A percentile compares a stretch with the other conserved stretches of the same genome.
phyloP scores from a whole-genome alignment of 2,329 filamentous ascomycete species.

The Penicillium decumbens region DNA sequence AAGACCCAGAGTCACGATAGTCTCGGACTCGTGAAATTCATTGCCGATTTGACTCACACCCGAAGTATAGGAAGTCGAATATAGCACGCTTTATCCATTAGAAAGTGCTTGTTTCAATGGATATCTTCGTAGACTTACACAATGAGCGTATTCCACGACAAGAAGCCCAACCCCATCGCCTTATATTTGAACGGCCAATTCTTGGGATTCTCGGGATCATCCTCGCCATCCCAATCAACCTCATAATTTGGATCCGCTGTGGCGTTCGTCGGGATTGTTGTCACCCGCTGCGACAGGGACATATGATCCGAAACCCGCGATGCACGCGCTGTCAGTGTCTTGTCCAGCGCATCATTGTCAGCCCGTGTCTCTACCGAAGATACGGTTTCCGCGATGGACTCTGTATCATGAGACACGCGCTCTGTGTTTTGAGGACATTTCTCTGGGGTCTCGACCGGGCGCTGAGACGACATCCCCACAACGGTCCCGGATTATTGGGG shows the following conservation, averaged over 20 bases:
- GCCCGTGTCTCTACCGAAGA: constrained; percentile 27
- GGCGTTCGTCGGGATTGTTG: constrained; percentile 44
- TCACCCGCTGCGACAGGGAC: constrained; percentile 39
- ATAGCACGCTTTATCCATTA: constrained; percentile 52
- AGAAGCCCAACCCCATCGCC: constrained; percentile 50
- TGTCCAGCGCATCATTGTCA: constrained; percentile 27
- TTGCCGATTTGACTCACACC: constrained; percentile 64
- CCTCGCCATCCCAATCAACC: constrained; percentile 62
- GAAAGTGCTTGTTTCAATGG: background rate
- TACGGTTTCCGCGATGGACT: constrained; percentile 27
- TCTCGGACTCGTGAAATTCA: constrained; percentile 58
- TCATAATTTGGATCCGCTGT: constrained; percentile 61
- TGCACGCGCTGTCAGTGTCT: constrained; percentile 27
- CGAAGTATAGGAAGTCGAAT: constrained; percentile 74
- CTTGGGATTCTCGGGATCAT: constrained; percentile 60
- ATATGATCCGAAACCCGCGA: constrained; percentile 32
- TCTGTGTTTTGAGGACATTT: constrained; percentile 21
- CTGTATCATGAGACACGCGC: constrained; percentile 14
- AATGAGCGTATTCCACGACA: constrained; percentile 55
- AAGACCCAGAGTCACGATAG: constrained; percentile 67
- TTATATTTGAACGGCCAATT: constrained; percentile 64
- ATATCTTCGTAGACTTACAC: constrained; percentile 39
- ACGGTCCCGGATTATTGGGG: background rate
- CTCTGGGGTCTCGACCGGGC: constrained; percentile 12
- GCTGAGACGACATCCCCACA: constrained; percentile 22